Evolutionary conservation across 2,329 filamentous ascomycete species (phyloP), one percentile per base, ranked within the genome.

Genomic region (Teratosphaeria nubilosa): DNA sequence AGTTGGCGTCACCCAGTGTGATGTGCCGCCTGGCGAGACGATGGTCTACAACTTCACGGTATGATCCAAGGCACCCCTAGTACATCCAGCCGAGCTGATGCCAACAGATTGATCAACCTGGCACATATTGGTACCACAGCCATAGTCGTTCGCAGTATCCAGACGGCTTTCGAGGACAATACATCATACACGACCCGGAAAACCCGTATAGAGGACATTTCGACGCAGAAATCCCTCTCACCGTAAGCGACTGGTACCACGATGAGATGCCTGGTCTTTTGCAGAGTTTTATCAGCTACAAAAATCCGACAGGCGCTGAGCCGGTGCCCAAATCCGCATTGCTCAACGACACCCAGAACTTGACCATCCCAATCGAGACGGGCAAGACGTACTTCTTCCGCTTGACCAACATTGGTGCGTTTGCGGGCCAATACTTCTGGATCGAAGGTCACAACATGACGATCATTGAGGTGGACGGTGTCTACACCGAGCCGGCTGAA

Each of bases 231-330:
- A 73, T 84, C 32, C 76, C 86, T 0, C 68, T 90, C 20, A 86
- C 87, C 62, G 72, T 90, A n/a, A 85, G 84, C 20, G 87, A 90
- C 65, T 87, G 87, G 77, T 90, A 90, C 59, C 85, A 90, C 64
- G 81, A 86, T 53, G 69, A 75, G 31, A 79, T 80, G 74, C 71
- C 71, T 2, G 67, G 64, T n/a, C 72, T 85, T 0, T 66, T 83
- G n/a, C 74, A 76, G 56, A 70, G 75, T n/a, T 83, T 83, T 63
- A 77, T 87, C 48, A 78, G 63, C 64, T 70, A 78, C 22, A 72
- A 73, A 53, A 83, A 83, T 58, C 81, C 79, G 0, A 84, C 75
- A 63, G 82, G 75, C 25, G 82, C 84, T 0, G 86, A 88, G 68
- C 86, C 86, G 0, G 80, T 88, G 0, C 86, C 86, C 0, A 76